Base-by-base conservation (phyloP, 345 rosid genomes). In the Raphanus raphanistrum region DNA sequence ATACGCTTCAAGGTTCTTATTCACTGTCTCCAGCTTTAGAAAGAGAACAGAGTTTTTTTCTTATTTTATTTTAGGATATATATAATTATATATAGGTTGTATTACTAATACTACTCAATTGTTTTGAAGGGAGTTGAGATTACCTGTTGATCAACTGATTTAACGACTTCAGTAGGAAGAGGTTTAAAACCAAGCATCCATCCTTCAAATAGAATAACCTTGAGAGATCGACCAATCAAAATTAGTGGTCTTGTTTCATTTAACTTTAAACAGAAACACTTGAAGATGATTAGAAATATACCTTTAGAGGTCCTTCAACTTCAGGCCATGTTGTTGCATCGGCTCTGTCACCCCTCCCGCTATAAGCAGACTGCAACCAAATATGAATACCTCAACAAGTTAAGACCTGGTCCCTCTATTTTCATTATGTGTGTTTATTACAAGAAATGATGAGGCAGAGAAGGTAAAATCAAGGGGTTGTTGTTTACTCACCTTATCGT, bases 101-200 rank as follows among this genome's bases (percentile, higher is more conserved):
- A 38, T 38, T 38, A 9, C 45, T 38, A 38, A 38, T 3, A 9
- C 1, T 38, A 10, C 2, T 38, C 45, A 38, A 9, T 38, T 12
- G 12, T 1, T 8, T 38, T 8, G 11, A 38, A 38, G 45, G 45
- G 45, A 38, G 45, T 38, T 38, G 45, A 38, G 45, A 38, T 38
- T 2, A 95, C 99, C 97, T 92, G 99, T 8, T 91, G 92, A 80
- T 93, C 96, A 63, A 96, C 90, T 28, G 91, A 88, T 85, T 72
- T 82, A 70, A 90, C 91, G 54, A 61, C 85, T 67, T 89, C 90
- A 7, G 52, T n/a, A 0, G 97, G 89, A 80, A 85, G 76, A 9
- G 98, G 96, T 68, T 86, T 93, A 79, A 96, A 96, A 52, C 99
- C 98, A 59, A 90, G 98, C 98, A 96, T 93, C 99, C 99, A 96